phyloP scores from a whole-genome alignment of 768 basidiomycete species.

The Russula foetens region DNA sequence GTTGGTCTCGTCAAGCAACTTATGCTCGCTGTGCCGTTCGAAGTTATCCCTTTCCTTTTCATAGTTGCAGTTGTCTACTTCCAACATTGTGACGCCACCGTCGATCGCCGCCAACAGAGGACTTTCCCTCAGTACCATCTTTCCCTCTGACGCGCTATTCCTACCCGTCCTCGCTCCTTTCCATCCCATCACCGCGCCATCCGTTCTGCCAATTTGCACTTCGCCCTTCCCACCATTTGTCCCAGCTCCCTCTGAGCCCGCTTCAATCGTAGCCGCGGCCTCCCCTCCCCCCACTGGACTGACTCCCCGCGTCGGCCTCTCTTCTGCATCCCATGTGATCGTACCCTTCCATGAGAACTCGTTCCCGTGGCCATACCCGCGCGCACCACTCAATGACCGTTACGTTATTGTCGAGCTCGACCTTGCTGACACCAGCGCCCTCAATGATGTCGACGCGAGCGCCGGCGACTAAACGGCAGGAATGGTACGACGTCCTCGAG shows the following conservation, averaged over 20 bases:
- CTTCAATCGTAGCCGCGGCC: background rate
- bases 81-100: too few species aligned
- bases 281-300: background rate
- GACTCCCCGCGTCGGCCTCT: background rate
- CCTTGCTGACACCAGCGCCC: constrained; percentile 62
- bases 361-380: constrained; percentile 65
- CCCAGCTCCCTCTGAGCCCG: background rate
- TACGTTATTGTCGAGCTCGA: constrained; percentile 70
- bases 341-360: constrained; percentile 59
- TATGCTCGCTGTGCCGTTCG: too few species aligned
- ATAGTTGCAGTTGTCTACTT: too few species aligned
- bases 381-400: constrained; percentile 34
- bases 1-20: too few species aligned
- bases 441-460: constrained; percentile 52
- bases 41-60: too few species aligned
- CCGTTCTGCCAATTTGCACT: background rate
- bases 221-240: constrained; percentile 6
- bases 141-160: too few species aligned
- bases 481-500: constrained; percentile 26
- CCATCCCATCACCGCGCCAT: constrained; percentile 11
- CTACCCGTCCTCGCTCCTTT: background rate
- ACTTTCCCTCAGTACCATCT: too few species aligned
- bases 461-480: constrained; percentile 24
- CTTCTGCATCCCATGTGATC: constrained; percentile 27
- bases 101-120: too few species aligned